Conservation (phyloP, 2,329 filamentous ascomycete species). For the Scedosporium minutisporum region DNA sequence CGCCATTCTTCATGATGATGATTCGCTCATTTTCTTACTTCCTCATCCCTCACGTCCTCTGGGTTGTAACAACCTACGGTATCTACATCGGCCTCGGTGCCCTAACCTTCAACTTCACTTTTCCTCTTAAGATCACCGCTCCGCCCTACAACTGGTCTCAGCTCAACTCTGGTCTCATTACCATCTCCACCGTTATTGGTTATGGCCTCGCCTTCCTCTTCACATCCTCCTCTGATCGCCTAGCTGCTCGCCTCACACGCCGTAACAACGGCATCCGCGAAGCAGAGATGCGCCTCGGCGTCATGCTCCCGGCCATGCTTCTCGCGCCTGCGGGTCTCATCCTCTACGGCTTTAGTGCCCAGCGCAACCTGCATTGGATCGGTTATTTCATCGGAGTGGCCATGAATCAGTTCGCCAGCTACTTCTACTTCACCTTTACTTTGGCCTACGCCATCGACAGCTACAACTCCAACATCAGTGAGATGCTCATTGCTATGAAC, state of each 20-base stretch:
- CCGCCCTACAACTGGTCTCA: constrained; percentile 36
- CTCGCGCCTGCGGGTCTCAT: constrained; percentile 30
- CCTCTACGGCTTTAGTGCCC: constrained; percentile 28
- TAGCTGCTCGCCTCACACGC: constrained; percentile 32
- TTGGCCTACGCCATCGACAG: constrained; percentile 52
- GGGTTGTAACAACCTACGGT: constrained; percentile 33
- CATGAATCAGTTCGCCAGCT: constrained; percentile 38
- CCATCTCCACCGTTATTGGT: constrained; percentile 21
- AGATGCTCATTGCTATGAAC: constrained; percentile 53
- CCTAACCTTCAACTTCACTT: constrained; percentile 39
- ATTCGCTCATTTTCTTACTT: constrained; percentile 36
- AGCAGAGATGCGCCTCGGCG: constrained; percentile 36
- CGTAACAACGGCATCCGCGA: constrained; percentile 36
- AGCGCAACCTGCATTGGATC: constrained; percentile 31
- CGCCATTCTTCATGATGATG: constrained; percentile 34
- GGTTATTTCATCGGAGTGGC: constrained; percentile 38
- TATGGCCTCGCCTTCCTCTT: constrained; percentile 32
- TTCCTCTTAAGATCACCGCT: constrained; percentile 34
- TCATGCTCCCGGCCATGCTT: constrained; percentile 26
- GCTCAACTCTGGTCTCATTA: constrained; percentile 33
- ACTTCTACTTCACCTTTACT: constrained; percentile 48
- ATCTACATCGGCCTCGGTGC: constrained; percentile 28
- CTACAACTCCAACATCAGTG: constrained; percentile 48
- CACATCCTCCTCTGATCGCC: constrained; percentile 29
- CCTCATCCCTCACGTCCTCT: constrained; percentile 36